A percentile compares a stretch with the other conserved stretches of the same genome.
These are phyloP conservation scores for Bipolaris cookei DNA, from an alignment of 2,329 filamentous ascomycete species.

Conservation along the genomic window DNA sequence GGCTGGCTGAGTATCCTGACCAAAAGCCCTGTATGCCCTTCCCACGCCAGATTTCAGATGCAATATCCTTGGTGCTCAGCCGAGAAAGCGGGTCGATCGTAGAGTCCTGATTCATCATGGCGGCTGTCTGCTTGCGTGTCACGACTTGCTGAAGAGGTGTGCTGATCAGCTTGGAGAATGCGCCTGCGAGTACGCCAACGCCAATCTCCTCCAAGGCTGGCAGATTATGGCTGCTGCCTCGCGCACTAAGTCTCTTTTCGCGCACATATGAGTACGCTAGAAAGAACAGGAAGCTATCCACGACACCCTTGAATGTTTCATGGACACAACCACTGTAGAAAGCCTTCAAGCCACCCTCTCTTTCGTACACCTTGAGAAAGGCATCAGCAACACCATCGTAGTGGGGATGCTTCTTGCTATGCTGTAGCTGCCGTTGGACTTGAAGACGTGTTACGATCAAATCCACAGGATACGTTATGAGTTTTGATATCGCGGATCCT, in stretches of 20 bases:
- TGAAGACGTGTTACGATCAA: slow-evolving; percentile 83
- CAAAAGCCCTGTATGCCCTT: slow-evolving; percentile 79
- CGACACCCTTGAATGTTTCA: slow-evolving; percentile 55
- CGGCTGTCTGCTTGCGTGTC: slow-evolving; percentile 77
- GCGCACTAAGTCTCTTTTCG: slow-evolving; percentile 48
- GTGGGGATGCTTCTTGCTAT: slow-evolving; percentile 51
- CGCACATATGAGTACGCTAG: slow-evolving; percentile 73
- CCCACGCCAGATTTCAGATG: slow-evolving; percentile 68
- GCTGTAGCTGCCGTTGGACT: slow-evolving; percentile 69
- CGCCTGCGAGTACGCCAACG: slow-evolving; percentile 75
- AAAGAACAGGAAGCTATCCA: slow-evolving; percentile 86
- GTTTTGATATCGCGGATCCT: slow-evolving; percentile 79
- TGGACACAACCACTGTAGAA: slow-evolving; percentile 64
- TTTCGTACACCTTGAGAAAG: slow-evolving; percentile 70
- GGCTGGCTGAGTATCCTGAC: slow-evolving; percentile 82
- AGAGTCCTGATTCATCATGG: slow-evolving; percentile 54
- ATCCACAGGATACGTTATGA: slow-evolving; percentile 80
- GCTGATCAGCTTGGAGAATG: slow-evolving; percentile 75
- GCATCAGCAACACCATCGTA: slow-evolving; percentile 74
- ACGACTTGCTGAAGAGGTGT: slow-evolving; percentile 84
- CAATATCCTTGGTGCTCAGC: slow-evolving; percentile 61
- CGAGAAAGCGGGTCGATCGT: slow-evolving; percentile 37
- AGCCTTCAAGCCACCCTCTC: slow-evolving; percentile 71
- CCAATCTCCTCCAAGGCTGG: slow-evolving; percentile 74
- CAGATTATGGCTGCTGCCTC: slow-evolving; percentile 52